Percentiles rank a stretch among this genome's conserved stretches.
phyloP scores from a whole-genome alignment of 306 rosid genomes.

The Glycyrrhiza uralensis region DNA sequence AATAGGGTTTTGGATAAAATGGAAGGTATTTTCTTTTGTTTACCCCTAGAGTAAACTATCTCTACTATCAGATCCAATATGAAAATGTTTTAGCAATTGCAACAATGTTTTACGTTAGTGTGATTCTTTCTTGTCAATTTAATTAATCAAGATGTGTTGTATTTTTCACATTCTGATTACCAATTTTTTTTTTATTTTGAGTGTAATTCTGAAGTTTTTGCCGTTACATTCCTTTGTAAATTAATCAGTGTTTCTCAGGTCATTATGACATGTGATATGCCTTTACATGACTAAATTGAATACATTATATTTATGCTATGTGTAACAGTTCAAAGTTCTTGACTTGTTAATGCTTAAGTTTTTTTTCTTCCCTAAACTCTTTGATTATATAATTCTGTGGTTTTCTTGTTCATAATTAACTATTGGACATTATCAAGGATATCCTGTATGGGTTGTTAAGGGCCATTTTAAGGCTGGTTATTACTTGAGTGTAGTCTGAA shows the following conservation, averaged over 20 bases:
- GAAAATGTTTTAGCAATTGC: neutral
- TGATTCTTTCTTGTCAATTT: neutral
- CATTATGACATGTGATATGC: neutral
- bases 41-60: neutral
- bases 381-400: neutral
- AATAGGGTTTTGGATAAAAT: constrained; percentile 84
- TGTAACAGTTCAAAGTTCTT: neutral
- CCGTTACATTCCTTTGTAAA: neutral
- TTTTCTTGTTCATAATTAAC: neutral
- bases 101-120: neutral
- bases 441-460: neutral
- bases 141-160: no score
- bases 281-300: neutral
- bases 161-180: neutral
- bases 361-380: no score
- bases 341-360: no score
- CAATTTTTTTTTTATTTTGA: neutral
- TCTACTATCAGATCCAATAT: neutral
- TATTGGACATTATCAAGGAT: no score
- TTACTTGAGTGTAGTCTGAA: neutral
- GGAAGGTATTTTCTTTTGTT: constrained; percentile 58
- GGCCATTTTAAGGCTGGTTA: neutral
- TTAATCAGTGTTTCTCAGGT: neutral
- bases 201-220: neutral
- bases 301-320: neutral